Base-by-base conservation (phyloP, 805 yeast species). In the Starmera amethionina region DNA sequence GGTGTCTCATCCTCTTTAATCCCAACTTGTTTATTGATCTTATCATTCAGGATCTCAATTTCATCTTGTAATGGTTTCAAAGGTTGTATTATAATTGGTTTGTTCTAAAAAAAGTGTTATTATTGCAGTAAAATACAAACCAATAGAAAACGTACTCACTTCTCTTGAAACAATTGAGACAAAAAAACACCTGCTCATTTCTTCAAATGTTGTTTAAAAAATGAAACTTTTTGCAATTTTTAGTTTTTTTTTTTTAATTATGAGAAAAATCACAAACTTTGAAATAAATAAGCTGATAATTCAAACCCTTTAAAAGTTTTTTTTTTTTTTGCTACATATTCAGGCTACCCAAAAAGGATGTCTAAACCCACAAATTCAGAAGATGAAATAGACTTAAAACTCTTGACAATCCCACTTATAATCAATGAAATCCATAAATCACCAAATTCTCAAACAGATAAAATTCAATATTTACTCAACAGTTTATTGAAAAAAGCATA, bases 51-150 rank as follows among this genome's bases (percentile, higher is more conserved):
- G 14, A 40, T 27, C 4, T 27, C 32, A 13, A 48, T 42, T 15
- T 46, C 48, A 9, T 49, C 48, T 37, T 52, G 57, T 12, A 48
- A 45, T 10, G 60, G 61, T 16, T 67, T 63, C 41, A 78, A 70
- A 34, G 73, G 62, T 51, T 77, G 82, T 34, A 77, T 74, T 53
- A 79, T 79, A 18, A 79, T 52, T 11, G 85, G 86, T 34, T 63
- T 67, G 51, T 76, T 66, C 71, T 65, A 42, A 8, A 4, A 28
- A 16, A 30, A 27, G n/a, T n/a, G n/a, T n/a, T n/a, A n/a, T n/a
- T n/a, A n/a, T n/a, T n/a, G n/a, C n/a, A n/a, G n/a, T n/a, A n/a
- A n/a, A n/a, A n/a, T n/a, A 30, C 18, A 16, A 18, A 18, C n/a
- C 6, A 8, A 5, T 25, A 8, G 12, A 22, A 15, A 18, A 12